Conservation (phyloP, 768 basidiomycete genomes). For the Boletus rubroflammeus region DNA sequence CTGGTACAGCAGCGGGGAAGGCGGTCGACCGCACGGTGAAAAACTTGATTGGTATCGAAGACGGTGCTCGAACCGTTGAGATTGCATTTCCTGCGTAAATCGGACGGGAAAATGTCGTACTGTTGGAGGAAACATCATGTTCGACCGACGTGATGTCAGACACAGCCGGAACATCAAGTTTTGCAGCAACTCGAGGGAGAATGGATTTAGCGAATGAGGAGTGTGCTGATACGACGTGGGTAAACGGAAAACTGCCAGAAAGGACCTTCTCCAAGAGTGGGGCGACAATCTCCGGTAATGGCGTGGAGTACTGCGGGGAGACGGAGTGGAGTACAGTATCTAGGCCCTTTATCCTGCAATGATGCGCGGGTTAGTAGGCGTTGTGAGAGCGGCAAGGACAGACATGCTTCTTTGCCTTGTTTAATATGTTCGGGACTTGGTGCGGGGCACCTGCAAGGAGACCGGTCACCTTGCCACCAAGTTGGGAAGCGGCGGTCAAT, state of each 20-base stretch:
- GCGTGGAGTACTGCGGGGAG: constrained; percentile 64
- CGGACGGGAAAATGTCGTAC: constrained; percentile 85
- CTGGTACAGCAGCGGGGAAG: constrained; percentile 61
- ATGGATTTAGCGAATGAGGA: constrained; percentile 91
- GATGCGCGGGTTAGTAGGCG: constrained; percentile 4
- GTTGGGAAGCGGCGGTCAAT: constrained; percentile 80
- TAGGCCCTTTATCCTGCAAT: constrained; percentile 61
- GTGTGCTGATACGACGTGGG: constrained; percentile 90
- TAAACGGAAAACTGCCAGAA: constrained; percentile 60
- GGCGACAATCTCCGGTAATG: constrained; percentile 73
- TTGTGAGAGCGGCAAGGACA: constrained; percentile 6
- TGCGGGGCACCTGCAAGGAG: constrained; percentile 68
- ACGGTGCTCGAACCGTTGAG: constrained; percentile 78
- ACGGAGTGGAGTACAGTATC: constrained; percentile 64
- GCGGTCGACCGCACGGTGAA: constrained; percentile 94
- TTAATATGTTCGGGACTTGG: constrained; percentile 61
- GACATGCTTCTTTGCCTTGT: constrained; percentile 75
- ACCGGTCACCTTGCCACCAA: constrained; percentile 84
- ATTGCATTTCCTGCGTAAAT: constrained; percentile 99
- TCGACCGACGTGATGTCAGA: constrained; percentile 86
- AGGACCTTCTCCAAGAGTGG: constrained; percentile 80
- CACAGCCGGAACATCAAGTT: constrained; percentile 84
- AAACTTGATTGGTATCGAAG: constrained; percentile 81
- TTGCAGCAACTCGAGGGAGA: constrained; percentile 88
- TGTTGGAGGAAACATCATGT: constrained; percentile 64